These are phyloP conservation scores for Neospermospora avenae DNA, from an alignment of 2,329 filamentous ascomycete species.

Conservation along the genomic window DNA sequence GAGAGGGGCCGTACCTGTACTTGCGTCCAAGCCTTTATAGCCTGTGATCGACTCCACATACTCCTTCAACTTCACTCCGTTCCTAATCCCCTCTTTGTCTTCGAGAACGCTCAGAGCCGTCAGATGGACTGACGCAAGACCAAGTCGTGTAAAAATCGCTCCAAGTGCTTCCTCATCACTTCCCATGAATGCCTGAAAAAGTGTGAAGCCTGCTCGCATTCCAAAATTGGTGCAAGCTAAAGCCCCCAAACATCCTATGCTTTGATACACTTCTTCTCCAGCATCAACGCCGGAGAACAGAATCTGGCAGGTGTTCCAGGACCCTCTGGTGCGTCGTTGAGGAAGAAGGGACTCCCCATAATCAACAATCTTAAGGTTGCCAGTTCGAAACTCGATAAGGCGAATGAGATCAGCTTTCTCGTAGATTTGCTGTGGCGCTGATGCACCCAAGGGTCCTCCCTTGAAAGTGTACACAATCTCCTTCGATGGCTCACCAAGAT, in stretches of 20 bases:
- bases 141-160: not conserved
- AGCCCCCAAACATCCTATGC: conserved; percentile 5
- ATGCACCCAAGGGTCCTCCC: not conserved
- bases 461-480: not conserved
- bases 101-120: not conserved
- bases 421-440: not conserved
- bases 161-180: not conserved
- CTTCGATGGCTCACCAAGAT: not conserved
- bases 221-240: not conserved
- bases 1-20: not conserved
- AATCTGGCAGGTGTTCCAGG: not conserved
- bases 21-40: not conserved
- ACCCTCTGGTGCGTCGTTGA: not conserved
- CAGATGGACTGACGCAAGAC: not conserved
- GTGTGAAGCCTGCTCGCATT: not conserved
- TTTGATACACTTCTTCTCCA: not conserved
- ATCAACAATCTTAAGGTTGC: conserved; percentile 14
- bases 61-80: not conserved
- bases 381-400: conserved; percentile 2
- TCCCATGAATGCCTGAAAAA: not conserved
- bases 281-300: not conserved
- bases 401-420: not conserved
- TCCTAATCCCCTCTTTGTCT: not conserved
- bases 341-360: conserved; percentile 1
- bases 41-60: not conserved